A percentile compares a stretch with the other conserved stretches of the same genome.
phyloP scores from a whole-genome alignment of 345 rosid genomes.

The Populus euphratica region DNA sequence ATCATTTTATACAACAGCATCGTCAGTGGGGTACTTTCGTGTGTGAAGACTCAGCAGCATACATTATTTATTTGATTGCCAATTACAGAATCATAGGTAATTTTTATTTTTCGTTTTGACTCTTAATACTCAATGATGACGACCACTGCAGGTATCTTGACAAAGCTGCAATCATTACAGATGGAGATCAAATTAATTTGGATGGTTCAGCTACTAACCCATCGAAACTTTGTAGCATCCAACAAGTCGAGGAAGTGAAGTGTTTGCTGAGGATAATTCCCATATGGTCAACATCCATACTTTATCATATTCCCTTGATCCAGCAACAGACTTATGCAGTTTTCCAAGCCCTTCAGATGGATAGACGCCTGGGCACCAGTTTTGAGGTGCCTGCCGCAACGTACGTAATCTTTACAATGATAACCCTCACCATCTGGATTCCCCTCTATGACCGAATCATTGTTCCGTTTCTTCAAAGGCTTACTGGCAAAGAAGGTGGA shows the following conservation, averaged over 20 bases:
- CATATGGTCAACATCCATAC: slow-evolving; percentile 49
- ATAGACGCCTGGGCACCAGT: slow-evolving; percentile 35
- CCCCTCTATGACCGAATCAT: slow-evolving; percentile 49
- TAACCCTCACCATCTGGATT: slow-evolving; percentile 46
- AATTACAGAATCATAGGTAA: background rate
- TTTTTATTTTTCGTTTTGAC: background rate
- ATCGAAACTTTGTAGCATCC: slow-evolving; percentile 66
- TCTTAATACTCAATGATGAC: background rate
- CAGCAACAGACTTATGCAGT: slow-evolving; percentile 61
- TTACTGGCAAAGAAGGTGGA: slow-evolving; percentile 44
- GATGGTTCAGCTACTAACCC: slow-evolving; percentile 50
- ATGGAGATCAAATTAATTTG: slow-evolving; percentile 33
- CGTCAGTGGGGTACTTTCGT: background rate
- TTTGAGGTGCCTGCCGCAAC: slow-evolving; percentile 56
- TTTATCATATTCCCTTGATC: slow-evolving; percentile 35
- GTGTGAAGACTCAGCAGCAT: background rate
- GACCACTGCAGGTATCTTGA: slow-evolving; percentile 43
- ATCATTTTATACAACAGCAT: background rate
- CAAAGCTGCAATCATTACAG: slow-evolving; percentile 53
- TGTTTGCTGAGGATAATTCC: slow-evolving; percentile 53
- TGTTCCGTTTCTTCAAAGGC: slow-evolving; percentile 38
- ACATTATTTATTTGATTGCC: background rate
- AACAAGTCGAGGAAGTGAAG: slow-evolving; percentile 69
- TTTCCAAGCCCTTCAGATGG: slow-evolving; percentile 56
- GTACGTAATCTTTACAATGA: slow-evolving; percentile 50